Conservation (phyloP, 2,329 filamentous ascomycete genomes). For the Myotisia sp. region DNA sequence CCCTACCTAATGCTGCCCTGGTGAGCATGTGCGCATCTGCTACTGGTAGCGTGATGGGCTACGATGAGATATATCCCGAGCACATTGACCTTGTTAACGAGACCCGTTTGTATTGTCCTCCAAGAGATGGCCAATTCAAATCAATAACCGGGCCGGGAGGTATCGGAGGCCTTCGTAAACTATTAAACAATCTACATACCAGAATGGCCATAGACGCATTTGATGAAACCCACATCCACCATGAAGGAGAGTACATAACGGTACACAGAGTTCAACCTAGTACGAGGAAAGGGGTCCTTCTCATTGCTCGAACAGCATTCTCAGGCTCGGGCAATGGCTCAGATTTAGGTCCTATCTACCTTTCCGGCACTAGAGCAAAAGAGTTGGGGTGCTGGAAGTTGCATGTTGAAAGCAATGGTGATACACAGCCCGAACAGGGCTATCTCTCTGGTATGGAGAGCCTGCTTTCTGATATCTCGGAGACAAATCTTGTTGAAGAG, state of each 20-base stretch:
- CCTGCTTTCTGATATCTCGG: constrained; percentile 57
- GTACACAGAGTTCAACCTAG: constrained; percentile 89
- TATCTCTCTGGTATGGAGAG: constrained; percentile 73
- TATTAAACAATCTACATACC: constrained; percentile 87
- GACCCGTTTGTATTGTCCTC: constrained; percentile 65
- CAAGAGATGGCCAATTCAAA: constrained; percentile 47
- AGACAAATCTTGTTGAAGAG: constrained; percentile 57
- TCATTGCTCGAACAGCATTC: constrained; percentile 92
- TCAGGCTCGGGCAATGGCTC: constrained; percentile 78
- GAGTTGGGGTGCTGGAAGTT: constrained; percentile 84
- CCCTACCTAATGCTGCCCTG: constrained; percentile 80
- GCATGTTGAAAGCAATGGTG: constrained; percentile 56
- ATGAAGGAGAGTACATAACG: constrained; percentile 90
- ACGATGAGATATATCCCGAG: constrained; percentile 89
- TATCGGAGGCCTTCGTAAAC: constrained; percentile 79
- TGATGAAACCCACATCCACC: constrained; percentile 89
- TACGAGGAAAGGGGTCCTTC: constrained; percentile 82
- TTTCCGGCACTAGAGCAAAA: constrained; percentile 71
- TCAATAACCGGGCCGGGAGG: constrained; percentile 61
- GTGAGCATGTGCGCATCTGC: constrained; percentile 94
- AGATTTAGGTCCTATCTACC: constrained; percentile 61
- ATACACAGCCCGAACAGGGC: constrained; percentile 51
- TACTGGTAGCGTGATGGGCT: constrained; percentile 92
- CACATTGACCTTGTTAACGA: constrained; percentile 89
- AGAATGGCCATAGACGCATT: constrained; percentile 93